phyloP scores from a whole-genome alignment of 345 rosid species.

The Excoecaria cochinchinensis region DNA sequence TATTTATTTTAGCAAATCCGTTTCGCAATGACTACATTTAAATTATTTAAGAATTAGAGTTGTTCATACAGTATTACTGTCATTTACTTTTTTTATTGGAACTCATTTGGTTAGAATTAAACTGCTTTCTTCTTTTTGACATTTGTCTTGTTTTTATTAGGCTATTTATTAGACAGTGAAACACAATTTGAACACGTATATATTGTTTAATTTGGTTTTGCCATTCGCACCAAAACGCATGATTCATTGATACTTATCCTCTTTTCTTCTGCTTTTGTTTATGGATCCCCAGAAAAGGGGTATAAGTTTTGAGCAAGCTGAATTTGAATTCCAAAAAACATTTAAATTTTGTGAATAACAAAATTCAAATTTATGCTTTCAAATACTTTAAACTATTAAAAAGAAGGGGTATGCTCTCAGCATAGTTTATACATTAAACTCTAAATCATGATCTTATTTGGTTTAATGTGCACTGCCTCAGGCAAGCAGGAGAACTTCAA shows the following conservation, averaged over 20 bases:
- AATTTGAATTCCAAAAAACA: neutral
- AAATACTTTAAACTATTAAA: neutral
- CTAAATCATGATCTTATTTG: slow-evolving; percentile 13
- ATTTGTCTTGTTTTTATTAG: neutral
- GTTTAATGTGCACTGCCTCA: slow-evolving; percentile 23
- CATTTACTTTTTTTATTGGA: neutral
- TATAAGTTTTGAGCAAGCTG: neutral
- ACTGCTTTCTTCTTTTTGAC: neutral
- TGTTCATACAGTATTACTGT: neutral
- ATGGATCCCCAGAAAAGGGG: too few relatives aligned
- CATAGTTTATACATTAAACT: neutral
- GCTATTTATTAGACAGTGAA: neutral
- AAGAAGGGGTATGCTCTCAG: too few relatives aligned
- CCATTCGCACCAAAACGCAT: neutral
- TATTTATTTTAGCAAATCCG: neutral
- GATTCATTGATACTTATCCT: neutral
- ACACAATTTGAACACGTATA: neutral
- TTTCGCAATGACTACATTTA: neutral
- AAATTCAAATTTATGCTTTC: neutral
- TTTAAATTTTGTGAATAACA: neutral
- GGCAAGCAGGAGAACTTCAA: slow-evolving; percentile 83
- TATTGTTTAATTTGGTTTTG: neutral
- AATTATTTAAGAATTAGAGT: neutral
- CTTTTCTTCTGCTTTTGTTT: slow-evolving; percentile 4
- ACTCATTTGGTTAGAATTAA: neutral